A percentile compares a stretch with the other conserved stretches of the same genome.
phyloP scores from a whole-genome alignment of 129 eudicot genomes.

The Pseudognaphalium luteoalbum region DNA sequence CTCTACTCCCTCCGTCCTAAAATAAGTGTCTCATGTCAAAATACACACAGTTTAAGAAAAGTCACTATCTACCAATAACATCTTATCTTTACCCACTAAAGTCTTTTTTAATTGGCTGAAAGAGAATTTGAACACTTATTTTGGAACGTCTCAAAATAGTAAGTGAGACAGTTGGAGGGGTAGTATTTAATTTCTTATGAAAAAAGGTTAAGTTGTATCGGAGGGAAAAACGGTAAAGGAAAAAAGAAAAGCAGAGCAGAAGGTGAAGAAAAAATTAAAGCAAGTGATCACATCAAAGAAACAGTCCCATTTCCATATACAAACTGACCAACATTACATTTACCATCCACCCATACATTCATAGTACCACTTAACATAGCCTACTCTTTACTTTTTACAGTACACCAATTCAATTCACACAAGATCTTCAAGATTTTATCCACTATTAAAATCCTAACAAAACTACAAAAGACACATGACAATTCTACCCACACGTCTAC shows the following conservation, averaged over 20 bases:
- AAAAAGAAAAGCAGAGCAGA: slow-evolving; percentile 32
- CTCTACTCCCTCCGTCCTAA: no score
- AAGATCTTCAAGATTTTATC: slow-evolving; percentile 27
- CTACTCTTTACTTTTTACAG: slow-evolving; percentile 11
- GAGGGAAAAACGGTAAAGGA: slow-evolving; percentile 37
- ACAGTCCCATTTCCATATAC: slow-evolving; percentile 27
- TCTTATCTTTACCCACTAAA: no score
- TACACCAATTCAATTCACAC: slow-evolving; percentile 13
- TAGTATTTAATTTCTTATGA: background rate
- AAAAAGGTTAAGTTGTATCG: slow-evolving; percentile 19
- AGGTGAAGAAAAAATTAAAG: slow-evolving; percentile 29
- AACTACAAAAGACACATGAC: background rate
- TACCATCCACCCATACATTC: slow-evolving; percentile 17
- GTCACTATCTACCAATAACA: no score
- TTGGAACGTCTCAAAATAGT: no score
- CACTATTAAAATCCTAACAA: background rate
- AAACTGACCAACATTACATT: slow-evolving; percentile 34
- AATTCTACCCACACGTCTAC: no score
- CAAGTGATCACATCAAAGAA: slow-evolving; percentile 33
- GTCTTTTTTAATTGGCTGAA: no score
- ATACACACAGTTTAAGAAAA: no score
- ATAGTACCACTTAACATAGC: slow-evolving; percentile 20
- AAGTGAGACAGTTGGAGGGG: no score
- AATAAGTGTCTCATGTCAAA: no score
- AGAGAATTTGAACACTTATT: no score